Percentiles rank a stretch among this genome's conserved stretches.
These are phyloP conservation scores for Chaetomiaceae sp. DNA, from an alignment of 2,329 filamentous ascomycete genomes.

Conservation along the genomic window DNA sequence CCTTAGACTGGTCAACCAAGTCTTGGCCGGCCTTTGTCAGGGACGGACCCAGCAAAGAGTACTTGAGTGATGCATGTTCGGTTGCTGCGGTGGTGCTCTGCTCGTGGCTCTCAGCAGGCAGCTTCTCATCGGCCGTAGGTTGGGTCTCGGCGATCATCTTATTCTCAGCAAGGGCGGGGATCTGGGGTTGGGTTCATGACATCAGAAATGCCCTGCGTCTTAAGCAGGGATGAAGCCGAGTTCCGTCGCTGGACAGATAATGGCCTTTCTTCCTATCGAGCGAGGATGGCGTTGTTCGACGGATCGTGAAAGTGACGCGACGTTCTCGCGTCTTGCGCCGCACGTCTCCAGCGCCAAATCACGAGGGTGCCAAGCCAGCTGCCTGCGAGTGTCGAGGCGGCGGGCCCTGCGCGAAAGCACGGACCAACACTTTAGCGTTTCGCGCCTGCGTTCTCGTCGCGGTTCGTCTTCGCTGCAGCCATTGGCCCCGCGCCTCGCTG, in stretches of 20 bases:
- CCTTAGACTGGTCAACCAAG: constrained; percentile 85
- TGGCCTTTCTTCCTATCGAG: neutral
- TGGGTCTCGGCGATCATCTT: constrained; percentile 20
- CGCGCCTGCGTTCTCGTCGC: constrained; percentile 9
- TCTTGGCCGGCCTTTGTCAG: constrained; percentile 93
- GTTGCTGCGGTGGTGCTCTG: neutral
- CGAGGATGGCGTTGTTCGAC: too few relatives aligned
- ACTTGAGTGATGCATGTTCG: constrained; percentile 66
- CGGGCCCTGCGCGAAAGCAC: constrained; percentile 7
- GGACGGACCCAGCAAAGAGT: constrained; percentile 83
- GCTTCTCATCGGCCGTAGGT: neutral
- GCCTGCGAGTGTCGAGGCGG: too few relatives aligned
- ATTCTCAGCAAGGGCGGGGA: too few relatives aligned
- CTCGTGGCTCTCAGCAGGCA: neutral
- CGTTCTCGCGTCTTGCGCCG: neutral
- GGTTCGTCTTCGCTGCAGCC: neutral
- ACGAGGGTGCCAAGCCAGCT: constrained; percentile 2
- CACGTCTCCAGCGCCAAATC: constrained; percentile 14
- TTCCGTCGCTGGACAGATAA: neutral
- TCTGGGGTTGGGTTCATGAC: constrained; percentile 2
- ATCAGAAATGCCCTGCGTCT: neutral
- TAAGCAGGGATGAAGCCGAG: neutral
- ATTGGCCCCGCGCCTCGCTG: too few relatives aligned
- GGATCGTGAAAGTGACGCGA: neutral
- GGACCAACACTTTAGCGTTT: constrained; percentile 12